Base-by-base conservation (phyloP, 805 yeast genomes). In the Ogataea corticis region DNA sequence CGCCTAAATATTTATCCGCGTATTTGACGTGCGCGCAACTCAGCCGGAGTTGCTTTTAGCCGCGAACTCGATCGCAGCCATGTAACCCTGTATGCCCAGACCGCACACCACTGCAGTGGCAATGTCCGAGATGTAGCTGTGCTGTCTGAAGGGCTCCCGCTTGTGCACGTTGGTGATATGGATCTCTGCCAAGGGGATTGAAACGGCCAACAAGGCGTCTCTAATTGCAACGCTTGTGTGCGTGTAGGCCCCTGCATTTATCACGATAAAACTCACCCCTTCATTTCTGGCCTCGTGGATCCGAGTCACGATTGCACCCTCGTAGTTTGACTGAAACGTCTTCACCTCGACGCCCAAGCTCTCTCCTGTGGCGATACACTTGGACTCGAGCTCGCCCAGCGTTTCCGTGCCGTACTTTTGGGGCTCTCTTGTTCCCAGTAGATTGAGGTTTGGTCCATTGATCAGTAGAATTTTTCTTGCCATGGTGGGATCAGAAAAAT, bases 171-270 rank as follows among this genome's bases (percentile, higher is more conserved):
- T 40, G 25, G 43, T 40, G 31, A 40, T 40, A 18, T 40, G 43
- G 15, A 40, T 32, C 25, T 40, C 43, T 10, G 32, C 28, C 19
- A 40, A 17, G 2, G 43, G 43, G 23, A 40, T 40, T 3, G 43
- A 13, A 15, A 40, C 43, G 2, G 37, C 30, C 15, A 40, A 23
- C 4, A 40, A 13, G 19, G 43, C 30, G n/a, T 40, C 43, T 15
- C 43, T n/a, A 15, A 40, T 40, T 15, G 43, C 43, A 3, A 40
- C 43, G 14, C 43, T 40, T n/a, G 43, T 40, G 23, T 40, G 43
- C 12, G 43, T 40, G 28, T 40, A 40, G 3, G 43, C 43, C 11
- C 43, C 43, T 3, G 43, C 43, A 16, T 40, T 40, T 23, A 40
- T 33, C 12, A 40, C 32, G 13, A 40, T n/a, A 31, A 32, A 40